These are phyloP conservation scores for Penicillium macrosclerotiorum DNA, from an alignment of 495 filamentous ascomycete species.

Conservation along the genomic window DNA sequence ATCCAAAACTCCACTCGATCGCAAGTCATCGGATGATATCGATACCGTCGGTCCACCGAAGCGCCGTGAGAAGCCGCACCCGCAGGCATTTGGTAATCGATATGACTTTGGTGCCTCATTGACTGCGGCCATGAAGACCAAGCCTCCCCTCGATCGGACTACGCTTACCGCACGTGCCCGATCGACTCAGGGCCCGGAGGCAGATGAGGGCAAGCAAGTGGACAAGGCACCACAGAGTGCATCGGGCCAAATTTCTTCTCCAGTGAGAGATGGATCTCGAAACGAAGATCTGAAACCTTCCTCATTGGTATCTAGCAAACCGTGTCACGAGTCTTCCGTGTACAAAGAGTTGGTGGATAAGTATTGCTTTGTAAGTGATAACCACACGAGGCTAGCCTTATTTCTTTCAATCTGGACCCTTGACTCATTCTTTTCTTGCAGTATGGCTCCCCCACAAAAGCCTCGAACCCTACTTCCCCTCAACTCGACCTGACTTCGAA, in stretches of 20 bases:
- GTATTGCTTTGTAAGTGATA: constrained; percentile 95
- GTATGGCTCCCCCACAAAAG: constrained; percentile 45
- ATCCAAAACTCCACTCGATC: constrained; percentile 47
- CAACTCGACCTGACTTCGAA: constrained; percentile 15
- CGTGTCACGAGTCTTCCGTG: constrained; percentile 72
- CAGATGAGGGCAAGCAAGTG: constrained; percentile 5
- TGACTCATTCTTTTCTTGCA: constrained; percentile 25
- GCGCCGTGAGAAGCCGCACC: constrained; percentile 57
- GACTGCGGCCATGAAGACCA: constrained; percentile 69
- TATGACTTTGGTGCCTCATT: constrained; percentile 94
- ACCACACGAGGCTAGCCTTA: no score
- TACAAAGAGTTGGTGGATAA: constrained; percentile 95
- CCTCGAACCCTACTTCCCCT: constrained; percentile 9
- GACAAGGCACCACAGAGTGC: constrained; percentile 11
- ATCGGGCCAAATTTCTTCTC: constrained; percentile 15
- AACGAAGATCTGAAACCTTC: constrained; percentile 40
- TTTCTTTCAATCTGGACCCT: no score
- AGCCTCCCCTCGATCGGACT: constrained; percentile 54
- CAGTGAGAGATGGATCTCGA: constrained; percentile 21
- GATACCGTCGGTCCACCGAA: constrained; percentile 45
- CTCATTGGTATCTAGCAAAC: constrained; percentile 57
- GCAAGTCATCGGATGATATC: constrained; percentile 29
- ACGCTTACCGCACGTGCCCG: constrained; percentile 40
- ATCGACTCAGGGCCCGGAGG: constrained; percentile 15
- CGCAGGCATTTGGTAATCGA: constrained; percentile 81